Evolutionary conservation across 2,329 filamentous ascomycete genomes (phyloP).

Genomic region (Aspergillus luchuensis): DNA sequence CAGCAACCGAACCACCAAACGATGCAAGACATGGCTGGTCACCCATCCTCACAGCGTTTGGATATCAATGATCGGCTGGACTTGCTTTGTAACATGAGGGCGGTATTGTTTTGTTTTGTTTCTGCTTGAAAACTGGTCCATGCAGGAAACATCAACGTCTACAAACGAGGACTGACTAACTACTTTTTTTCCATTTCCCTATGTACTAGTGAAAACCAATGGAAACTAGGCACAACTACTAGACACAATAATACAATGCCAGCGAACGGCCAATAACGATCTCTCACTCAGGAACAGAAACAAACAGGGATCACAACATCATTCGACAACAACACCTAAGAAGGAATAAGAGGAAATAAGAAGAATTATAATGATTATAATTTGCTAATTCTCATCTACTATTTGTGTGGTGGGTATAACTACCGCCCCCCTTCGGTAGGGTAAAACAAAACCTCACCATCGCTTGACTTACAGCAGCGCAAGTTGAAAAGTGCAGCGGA

Average conservation of each 20-base stretch:
- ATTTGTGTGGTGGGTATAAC: not conserved
- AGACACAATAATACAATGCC: not conserved
- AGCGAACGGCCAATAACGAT: too few species aligned
- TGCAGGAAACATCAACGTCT: not conserved
- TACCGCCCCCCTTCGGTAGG: not conserved
- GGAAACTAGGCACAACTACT: not conserved
- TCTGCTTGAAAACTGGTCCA: not conserved
- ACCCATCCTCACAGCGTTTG: not conserved
- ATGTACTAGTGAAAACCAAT: not conserved
- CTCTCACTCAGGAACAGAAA: too few species aligned
- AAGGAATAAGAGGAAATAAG: too few species aligned
- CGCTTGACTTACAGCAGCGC: not conserved
- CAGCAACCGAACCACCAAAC: not conserved
- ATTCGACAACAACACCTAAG: not conserved
- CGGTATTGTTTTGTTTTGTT: not conserved
- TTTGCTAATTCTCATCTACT: not conserved
- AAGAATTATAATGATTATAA: not conserved
- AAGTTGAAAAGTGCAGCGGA: constrained; percentile 14
- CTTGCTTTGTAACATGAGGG: too few species aligned
- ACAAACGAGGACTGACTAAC: too few species aligned
- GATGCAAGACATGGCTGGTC: not conserved
- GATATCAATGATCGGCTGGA: not conserved
- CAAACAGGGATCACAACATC: not conserved
- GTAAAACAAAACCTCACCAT: constrained; percentile 4
- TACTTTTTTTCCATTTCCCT: too few species aligned